phyloP scores from a whole-genome alignment of 2,329 filamentous ascomycete species.

The Peltaster fructicola region DNA sequence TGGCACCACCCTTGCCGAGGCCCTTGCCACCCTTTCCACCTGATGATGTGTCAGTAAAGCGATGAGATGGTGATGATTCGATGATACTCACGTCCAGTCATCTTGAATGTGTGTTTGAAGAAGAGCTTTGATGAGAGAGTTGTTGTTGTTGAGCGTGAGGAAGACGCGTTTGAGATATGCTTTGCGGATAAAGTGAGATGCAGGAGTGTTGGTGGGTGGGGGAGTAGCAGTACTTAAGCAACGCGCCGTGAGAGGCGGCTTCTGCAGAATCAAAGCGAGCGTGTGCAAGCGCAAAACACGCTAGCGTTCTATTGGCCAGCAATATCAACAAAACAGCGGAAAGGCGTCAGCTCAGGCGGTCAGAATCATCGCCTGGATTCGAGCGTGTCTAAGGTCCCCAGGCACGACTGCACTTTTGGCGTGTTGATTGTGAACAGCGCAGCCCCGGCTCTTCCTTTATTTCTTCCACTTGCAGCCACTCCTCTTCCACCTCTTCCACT shows the following conservation, averaged over 20 bases:
- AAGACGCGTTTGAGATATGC: no score
- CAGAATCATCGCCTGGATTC: no score
- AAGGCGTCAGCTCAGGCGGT: no score
- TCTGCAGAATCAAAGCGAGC: neutral
- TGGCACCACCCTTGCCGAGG: conserved; percentile 94
- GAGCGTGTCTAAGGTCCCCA: no score
- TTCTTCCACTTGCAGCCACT: conserved; percentile 1
- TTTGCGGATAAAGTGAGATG: no score
- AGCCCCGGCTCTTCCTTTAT: no score
- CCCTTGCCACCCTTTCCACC: conserved; percentile 94
- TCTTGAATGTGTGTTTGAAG: conserved; percentile 23
- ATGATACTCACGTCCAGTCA: conserved; percentile 32
- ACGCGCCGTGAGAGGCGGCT: no score
- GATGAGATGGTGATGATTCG: conserved; percentile 3
- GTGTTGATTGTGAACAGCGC: no score
- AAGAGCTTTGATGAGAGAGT: conserved; percentile 9
- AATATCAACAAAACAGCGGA: neutral
- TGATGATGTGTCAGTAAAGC: conserved; percentile 24
- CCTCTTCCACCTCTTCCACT: conserved; percentile 4
- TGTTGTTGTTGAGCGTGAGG: conserved; percentile 6
- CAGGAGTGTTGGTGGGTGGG: no score
- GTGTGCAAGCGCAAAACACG: neutral
- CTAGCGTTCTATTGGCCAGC: neutral
- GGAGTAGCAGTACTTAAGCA: conserved; percentile 5
- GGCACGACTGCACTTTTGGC: no score